Evolutionary conservation across 257 asterid species (phyloP).

Genomic region (Coffea eugenioides): DNA sequence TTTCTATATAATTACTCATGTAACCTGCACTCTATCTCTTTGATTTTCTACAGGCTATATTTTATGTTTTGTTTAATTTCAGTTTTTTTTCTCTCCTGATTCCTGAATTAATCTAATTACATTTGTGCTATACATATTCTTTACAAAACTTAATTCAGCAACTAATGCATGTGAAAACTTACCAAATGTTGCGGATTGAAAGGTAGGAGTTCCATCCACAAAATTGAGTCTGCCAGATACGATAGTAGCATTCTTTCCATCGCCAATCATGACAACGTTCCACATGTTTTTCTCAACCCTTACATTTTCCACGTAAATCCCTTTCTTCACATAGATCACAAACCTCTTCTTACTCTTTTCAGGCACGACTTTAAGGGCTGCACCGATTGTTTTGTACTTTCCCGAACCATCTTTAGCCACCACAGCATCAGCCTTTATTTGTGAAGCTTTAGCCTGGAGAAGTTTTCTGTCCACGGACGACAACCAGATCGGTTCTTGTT

Average conservation of each 20-base stretch:
- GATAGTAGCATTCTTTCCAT: constrained; percentile 41
- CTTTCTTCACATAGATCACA: constrained; percentile 38
- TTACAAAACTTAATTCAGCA: no score
- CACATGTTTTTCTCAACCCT: constrained; percentile 43
- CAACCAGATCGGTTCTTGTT: constrained; percentile 42
- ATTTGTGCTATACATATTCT: no score
- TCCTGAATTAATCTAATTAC: no score
- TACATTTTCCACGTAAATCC: constrained; percentile 27
- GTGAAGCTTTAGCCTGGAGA: constrained; percentile 17
- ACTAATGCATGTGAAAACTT: constrained; percentile 11
- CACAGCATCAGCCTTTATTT: constrained; percentile 39
- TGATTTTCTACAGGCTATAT: no score
- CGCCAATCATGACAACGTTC: constrained; percentile 54
- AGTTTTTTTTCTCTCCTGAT: no score
- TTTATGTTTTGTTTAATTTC: no score
- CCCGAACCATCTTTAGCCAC: constrained; percentile 53
- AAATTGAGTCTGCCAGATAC: constrained; percentile 39
- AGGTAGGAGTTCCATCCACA: constrained; percentile 50
- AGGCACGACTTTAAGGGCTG: constrained; percentile 46
- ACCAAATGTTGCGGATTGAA: constrained; percentile 50
- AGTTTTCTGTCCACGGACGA: constrained; percentile 48
- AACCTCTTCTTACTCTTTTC: constrained; percentile 36
- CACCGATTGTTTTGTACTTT: constrained; percentile 36
- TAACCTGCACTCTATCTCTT: no score
- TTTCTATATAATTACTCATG: no score